Percentiles rank a stretch among this genome's conserved stretches.
Conservation (phyloP, 805 yeast genomes). For the Nakazawaea pomicola region DNA sequence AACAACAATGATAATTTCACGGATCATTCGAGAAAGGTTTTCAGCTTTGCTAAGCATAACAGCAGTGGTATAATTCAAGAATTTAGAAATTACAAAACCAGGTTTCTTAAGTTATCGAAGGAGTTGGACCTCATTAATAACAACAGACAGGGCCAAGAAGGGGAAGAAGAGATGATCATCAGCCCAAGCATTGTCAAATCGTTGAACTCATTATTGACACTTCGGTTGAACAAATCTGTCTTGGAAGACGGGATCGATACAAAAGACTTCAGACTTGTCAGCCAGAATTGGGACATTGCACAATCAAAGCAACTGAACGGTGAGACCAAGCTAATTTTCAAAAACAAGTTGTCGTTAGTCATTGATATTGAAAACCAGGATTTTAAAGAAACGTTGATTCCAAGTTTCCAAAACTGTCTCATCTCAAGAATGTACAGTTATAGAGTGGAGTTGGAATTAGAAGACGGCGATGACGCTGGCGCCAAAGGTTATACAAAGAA, state of each 20-base stretch:
- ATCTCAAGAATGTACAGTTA: slow-evolving; percentile 48
- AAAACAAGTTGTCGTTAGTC: slow-evolving; percentile 17
- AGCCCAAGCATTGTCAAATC: slow-evolving; percentile 4
- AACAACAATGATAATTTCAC: slow-evolving; percentile 5
- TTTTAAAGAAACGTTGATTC: slow-evolving; percentile 46
- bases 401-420: slow-evolving; percentile 56
- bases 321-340: slow-evolving; percentile 3
- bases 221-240: slow-evolving; percentile 1
- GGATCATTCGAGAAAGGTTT: slow-evolving; percentile 4
- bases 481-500: slow-evolving; percentile 4
- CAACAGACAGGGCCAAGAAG: background rate
- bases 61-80: slow-evolving; percentile 9
- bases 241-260: slow-evolving; percentile 9
- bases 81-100: slow-evolving; percentile 9
- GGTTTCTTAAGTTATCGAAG: slow-evolving; percentile 7
- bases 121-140: slow-evolving; percentile 6
- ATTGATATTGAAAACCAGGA: slow-evolving; percentile 24
- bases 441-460: slow-evolving; percentile 12
- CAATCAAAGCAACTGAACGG: background rate
- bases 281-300: slow-evolving; percentile 8
- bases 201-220: slow-evolving; percentile 7
- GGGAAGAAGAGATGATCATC: slow-evolving; percentile 3
- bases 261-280: slow-evolving; percentile 3
- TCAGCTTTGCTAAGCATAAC: slow-evolving; percentile 11
- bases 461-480: slow-evolving; percentile 8